Conservation (phyloP, 108 stramenopile genomes). For the Fragilariopsis cylindrus region DNA sequence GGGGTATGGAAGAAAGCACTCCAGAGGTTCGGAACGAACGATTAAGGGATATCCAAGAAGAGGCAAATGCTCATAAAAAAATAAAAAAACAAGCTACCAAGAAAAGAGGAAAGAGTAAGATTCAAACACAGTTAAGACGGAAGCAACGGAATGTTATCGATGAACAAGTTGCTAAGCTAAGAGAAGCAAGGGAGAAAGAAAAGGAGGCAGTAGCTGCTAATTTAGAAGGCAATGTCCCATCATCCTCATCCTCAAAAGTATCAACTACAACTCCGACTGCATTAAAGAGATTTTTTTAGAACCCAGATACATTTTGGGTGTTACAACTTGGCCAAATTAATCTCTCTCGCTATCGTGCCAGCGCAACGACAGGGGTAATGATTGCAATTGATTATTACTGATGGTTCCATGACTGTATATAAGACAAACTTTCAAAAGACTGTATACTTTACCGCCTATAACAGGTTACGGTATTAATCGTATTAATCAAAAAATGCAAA, state of each 20-base stretch:
- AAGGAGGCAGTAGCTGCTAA: conserved; percentile 27
- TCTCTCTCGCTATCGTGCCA: no score
- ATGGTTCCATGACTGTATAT: no score
- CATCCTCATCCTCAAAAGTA: no score
- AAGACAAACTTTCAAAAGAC: no score
- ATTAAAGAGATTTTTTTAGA: conserved; percentile 18
- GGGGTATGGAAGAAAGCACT: conserved; percentile 80
- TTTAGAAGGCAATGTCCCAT: no score
- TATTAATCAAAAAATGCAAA: no score
- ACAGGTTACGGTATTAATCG: no score
- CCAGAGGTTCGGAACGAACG: conserved; percentile 59
- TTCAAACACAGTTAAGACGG: conserved; percentile 90
- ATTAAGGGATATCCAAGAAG: conserved; percentile 56
- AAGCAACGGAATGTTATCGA: conserved; percentile 94
- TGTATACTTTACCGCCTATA: no score
- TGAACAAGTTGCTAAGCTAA: conserved; percentile 68
- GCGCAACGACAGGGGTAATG: no score
- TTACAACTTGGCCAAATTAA: no score
- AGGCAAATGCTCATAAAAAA: conserved; percentile 62
- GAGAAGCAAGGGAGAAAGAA: conserved; percentile 71
- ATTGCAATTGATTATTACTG: no score
- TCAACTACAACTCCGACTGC: neutral
- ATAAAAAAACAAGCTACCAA: conserved; percentile 87
- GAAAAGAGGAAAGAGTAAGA: conserved; percentile 95
- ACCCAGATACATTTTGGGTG: no score